A percentile compares a stretch with the other conserved stretches of the same genome.
These are phyloP conservation scores for Pogostemon cablin DNA, from an alignment of 257 asterid species.

Conservation along the genomic window DNA sequence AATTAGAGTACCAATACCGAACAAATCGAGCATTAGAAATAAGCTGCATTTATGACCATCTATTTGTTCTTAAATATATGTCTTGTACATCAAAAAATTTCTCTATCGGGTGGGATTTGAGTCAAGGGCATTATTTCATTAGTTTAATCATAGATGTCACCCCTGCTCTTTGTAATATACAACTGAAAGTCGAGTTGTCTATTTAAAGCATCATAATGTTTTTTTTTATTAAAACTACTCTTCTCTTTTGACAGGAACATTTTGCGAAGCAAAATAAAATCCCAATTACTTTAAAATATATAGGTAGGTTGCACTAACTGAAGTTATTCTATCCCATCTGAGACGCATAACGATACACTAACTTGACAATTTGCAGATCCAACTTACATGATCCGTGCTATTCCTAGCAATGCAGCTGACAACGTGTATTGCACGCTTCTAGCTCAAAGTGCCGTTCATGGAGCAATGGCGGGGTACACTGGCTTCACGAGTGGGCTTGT, in stretches of 20 bases:
- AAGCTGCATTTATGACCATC: no score
- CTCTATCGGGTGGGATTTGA: neutral
- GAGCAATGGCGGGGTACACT: conserved; percentile 78
- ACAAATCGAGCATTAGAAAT: no score
- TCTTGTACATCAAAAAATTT: neutral
- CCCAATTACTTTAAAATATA: conserved; percentile 62
- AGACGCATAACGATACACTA: conserved; percentile 28
- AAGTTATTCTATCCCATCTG: conserved; percentile 17
- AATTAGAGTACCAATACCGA: no score
- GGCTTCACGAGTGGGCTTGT: conserved; percentile 77
- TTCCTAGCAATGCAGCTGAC: conserved; percentile 77
- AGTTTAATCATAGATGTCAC: neutral
- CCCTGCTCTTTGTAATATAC: neutral
- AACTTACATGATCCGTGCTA: conserved; percentile 78
- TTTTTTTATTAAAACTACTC: conserved; percentile 30
- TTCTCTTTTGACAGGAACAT: conserved; percentile 55
- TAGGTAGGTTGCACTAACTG: conserved; percentile 47
- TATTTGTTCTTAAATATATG: neutral
- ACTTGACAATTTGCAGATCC: conserved; percentile 54
- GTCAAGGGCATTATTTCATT: neutral
- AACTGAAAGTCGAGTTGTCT: conserved; percentile 6
- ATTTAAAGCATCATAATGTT: neutral
- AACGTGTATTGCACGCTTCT: conserved; percentile 75
- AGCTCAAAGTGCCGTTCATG: conserved; percentile 83
- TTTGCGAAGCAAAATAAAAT: conserved; percentile 47